Base-by-base conservation (phyloP, 2,329 filamentous ascomycete genomes). In the Pseudogymnoascus sp. region DNA sequence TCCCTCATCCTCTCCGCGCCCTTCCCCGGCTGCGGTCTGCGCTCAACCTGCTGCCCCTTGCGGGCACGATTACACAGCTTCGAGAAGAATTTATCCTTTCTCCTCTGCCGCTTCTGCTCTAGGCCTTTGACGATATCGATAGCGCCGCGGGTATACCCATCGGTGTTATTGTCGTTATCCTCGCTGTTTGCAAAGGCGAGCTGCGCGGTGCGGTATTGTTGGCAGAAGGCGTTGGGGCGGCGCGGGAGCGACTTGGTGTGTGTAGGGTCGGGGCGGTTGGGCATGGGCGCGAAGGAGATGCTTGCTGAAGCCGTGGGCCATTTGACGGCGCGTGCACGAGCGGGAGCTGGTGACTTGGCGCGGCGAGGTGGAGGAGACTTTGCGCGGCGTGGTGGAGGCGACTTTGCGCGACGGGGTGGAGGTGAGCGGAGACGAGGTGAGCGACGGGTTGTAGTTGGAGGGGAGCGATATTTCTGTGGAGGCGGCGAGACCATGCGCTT, bases 121-220 rank as follows among this genome's bases (percentile, higher is more conserved):
- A 99, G 84, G 7, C 95, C 95, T 75, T 96, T 96, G 76, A 97
- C 90, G 66, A 97, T 99, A 75, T 98, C 95, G 68, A 99, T 96
- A 37, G 95, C 93, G n/a, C 92, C 91, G 66, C 95, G 89, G 8
- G 91, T 84, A 67, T 95, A 91, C 43, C 85, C 78, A 60, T 88
- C 82, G 60, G 71, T 66, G 69, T 73, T 66, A 66, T 75, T 66
- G 66, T 63, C 65, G 72, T 74, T 69, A 72, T 76, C 75, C 22
- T 60, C 56, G 31, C 19, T 14, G 63, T 78, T 75, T 62, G 66
- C 74, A 66, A 61, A 77, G 71, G 61, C 79, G 75, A 67, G 72
- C 70, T 66, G 81, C 75, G 70, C 80, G 77, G 69, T 79, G 73
- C 66, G 62, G 63, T 74, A 72, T 61, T 72, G 70, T 53, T 82